phyloP scores from a whole-genome alignment of 1,284 basidiomycete genomes.

The Cryptococcus sp. region DNA sequence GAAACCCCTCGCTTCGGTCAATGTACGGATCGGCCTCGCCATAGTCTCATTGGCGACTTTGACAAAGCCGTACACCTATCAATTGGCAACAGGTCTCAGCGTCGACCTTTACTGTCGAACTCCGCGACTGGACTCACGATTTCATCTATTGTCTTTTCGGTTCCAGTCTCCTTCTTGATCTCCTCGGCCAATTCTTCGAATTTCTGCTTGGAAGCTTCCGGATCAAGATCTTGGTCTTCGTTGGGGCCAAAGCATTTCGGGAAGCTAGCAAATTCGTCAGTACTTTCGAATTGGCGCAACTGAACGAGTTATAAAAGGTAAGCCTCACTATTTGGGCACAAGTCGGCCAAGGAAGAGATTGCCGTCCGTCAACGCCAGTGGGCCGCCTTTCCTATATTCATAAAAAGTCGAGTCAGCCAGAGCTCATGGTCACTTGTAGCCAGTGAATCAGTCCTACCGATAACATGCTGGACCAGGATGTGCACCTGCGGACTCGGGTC shows the following conservation, averaged over 20 bases:
- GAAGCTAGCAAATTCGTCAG: conserved; percentile 56
- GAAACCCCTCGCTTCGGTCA: conserved; percentile 88
- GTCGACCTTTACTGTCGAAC: too few species aligned
- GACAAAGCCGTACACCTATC: conserved; percentile 62
- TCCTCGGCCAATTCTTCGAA: conserved; percentile 69
- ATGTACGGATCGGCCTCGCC: conserved; percentile 85
- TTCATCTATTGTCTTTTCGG: conserved; percentile 72
- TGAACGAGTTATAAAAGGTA: too few species aligned
- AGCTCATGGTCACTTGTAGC: background rate
- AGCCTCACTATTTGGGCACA: conserved; percentile 64
- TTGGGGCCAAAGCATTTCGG: conserved; percentile 85
- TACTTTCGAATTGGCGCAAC: too few species aligned
- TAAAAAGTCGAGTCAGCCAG: background rate
- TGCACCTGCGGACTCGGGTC: conserved; percentile 75
- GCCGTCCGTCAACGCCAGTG: conserved; percentile 81
- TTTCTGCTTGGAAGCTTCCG: conserved; percentile 63
- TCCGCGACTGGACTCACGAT: conserved; percentile 61
- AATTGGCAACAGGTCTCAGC: background rate
- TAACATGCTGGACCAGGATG: conserved; percentile 83
- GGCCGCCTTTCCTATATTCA: conserved; percentile 72
- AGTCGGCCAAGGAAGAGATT: conserved; percentile 81
- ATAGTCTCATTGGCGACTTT: conserved; percentile 93
- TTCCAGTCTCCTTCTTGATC: conserved; percentile 67
- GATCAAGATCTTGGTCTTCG: conserved; percentile 79
- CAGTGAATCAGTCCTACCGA: conserved; percentile 56